Evolutionary conservation across 202 grass and related monocot genomes (phyloP), one percentile per base, ranked within the genome.

Genomic region (Panicum hallii): DNA sequence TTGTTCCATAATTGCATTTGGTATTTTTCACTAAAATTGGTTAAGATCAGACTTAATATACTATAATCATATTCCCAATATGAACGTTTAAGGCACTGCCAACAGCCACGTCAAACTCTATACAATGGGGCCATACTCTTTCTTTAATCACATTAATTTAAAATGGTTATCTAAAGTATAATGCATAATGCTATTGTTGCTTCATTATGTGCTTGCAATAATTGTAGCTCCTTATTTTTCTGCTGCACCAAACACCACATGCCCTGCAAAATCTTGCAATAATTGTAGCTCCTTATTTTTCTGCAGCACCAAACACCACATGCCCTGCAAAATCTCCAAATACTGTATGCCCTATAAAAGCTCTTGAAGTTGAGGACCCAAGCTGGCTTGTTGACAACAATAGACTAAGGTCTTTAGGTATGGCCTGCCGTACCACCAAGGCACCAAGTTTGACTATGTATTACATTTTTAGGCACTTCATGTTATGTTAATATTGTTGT

Each of bases 301-400:
- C 12, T 70, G 81, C 78, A 91, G 81, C 77, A 58, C 40, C 9
- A 16, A 60, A 79, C 63, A 79, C 11, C 26, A 34, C 16, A 0
- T 75, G 64, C 47, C n/a, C 79, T 72, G 4, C 54, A 63, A 85
- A 84, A 91, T 74, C 82, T 79, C 60, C 70, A 61, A 60, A 84
- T 60, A 75, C 57, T 17, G 5, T 40, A 14, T 46, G 53, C 55
- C 50, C 72, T 75, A 49, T 42, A 82, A 86, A 84, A 91, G 23
- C 84, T 83, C 79, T 86, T 84, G 89, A 90, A 90, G 91, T 93
- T 64, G 87, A 88, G 71, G 87, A 90, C 72, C 68, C 80, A 82
- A 90, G 80, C 83, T 98, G 85, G 90, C 67, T 91, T 90, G 92
- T 95, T 63, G 86, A 89, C 77, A 93, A 90, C 60, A 90, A 93